A percentile compares a stretch with the other conserved stretches of the same genome.
phyloP scores from a whole-genome alignment of 208 protist species.

The Angomonas ambiguus region DNA sequence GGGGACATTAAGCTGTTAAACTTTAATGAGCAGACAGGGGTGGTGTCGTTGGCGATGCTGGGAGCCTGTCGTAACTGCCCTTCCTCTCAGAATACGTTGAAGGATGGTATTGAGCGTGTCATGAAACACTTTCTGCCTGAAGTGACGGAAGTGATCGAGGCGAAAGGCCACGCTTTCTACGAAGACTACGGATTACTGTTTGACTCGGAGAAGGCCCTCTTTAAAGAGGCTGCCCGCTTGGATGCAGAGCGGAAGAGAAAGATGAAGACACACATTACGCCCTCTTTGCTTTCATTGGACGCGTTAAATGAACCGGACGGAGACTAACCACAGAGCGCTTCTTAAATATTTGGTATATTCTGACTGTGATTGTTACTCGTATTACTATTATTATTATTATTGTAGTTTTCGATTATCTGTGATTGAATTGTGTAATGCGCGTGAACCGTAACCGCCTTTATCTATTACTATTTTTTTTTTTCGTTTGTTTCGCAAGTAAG shows the following conservation, averaged over 20 bases:
- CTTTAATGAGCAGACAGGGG: conserved; percentile 83
- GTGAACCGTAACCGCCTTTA: too few species aligned
- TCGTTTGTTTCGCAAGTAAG: neutral
- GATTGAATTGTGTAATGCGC: too few species aligned
- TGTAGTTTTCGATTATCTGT: neutral
- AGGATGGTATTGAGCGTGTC: conserved; percentile 88
- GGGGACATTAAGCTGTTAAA: conserved; percentile 88
- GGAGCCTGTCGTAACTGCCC: conserved; percentile 89
- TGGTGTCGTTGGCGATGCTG: conserved; percentile 88
- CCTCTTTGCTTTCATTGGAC: conserved; percentile 62
- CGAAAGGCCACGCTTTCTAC: conserved; percentile 75
- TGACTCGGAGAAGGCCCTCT: conserved; percentile 73
- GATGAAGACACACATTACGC: conserved; percentile 41
- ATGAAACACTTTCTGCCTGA: conserved; percentile 92
- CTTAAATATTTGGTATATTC: neutral
- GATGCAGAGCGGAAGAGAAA: conserved; percentile 48
- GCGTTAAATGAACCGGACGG: conserved; percentile 84
- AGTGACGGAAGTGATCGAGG: conserved; percentile 77
- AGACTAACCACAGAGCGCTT: conserved; percentile 26
- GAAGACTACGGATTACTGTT: conserved; percentile 78
- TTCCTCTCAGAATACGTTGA: conserved; percentile 86
- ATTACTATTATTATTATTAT: neutral
- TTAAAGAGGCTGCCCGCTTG: conserved; percentile 56
- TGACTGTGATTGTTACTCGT: conserved; percentile 10
- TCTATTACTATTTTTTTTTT: neutral